These are phyloP conservation scores for Penicillium pancosmium DNA, from an alignment of 495 filamentous ascomycete genomes.

Conservation along the genomic window DNA sequence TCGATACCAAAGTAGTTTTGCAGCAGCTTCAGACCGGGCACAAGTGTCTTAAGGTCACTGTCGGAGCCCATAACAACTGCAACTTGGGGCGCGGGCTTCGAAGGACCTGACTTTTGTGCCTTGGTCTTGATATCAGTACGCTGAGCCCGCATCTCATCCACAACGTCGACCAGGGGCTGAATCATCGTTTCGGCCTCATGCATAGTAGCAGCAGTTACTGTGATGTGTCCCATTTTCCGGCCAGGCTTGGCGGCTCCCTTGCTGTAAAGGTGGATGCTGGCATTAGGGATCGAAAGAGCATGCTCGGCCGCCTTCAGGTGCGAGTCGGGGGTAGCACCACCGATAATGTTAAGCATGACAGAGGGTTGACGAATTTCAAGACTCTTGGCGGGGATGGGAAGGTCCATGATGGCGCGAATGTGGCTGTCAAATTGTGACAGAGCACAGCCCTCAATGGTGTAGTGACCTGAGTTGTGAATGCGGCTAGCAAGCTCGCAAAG, in stretches of 20 bases:
- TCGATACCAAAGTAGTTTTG: slow-evolving; percentile 71
- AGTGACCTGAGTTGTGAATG: slow-evolving; percentile 96
- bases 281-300: slow-evolving; percentile 63
- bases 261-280: slow-evolving; percentile 84
- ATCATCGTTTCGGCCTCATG: slow-evolving; percentile 72
- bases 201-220: slow-evolving; percentile 70
- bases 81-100: slow-evolving; percentile 61
- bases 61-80: slow-evolving; percentile 95
- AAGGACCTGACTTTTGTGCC: slow-evolving; percentile 31
- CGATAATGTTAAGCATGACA: slow-evolving; percentile 97
- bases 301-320: slow-evolving; percentile 68
- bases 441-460: slow-evolving; percentile 91
- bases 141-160: slow-evolving; percentile 66
- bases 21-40: slow-evolving; percentile 75
- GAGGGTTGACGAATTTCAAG: slow-evolving; percentile 64
- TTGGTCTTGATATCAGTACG: slow-evolving; percentile 52
- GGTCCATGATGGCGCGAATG: slow-evolving; percentile 79
- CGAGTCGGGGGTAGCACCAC: slow-evolving; percentile 67
- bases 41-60: slow-evolving; percentile 81
- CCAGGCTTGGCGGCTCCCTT: slow-evolving; percentile 82
- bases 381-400: slow-evolving; percentile 66
- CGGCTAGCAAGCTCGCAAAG: slow-evolving; percentile 95
- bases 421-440: slow-evolving; percentile 93
- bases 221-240: slow-evolving; percentile 95
- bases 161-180: slow-evolving; percentile 62